These are phyloP conservation scores for Podospora sp. DNA, from an alignment of 495 filamentous ascomycete genomes.

Conservation along the genomic window DNA sequence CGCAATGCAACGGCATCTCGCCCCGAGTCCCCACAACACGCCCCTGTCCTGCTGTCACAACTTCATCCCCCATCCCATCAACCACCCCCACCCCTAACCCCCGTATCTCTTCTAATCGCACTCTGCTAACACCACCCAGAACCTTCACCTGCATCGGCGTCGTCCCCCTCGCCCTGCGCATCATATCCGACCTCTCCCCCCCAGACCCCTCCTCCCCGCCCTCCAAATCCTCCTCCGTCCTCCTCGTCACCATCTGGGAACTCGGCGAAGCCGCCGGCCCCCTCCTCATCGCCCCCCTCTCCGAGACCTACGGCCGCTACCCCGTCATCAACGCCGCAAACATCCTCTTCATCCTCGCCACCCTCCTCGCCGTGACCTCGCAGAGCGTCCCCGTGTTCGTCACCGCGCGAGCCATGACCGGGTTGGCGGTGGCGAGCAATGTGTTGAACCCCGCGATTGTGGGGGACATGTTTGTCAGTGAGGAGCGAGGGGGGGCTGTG, in stretches of 20 bases:
- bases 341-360: slow-evolving; percentile 51
- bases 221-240: slow-evolving; percentile 49
- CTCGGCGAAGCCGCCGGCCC: slow-evolving; percentile 60
- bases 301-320: slow-evolving; percentile 59
- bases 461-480: slow-evolving; percentile 57
- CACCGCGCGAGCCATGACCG: slow-evolving; percentile 51
- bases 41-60: not conserved
- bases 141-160: slow-evolving; percentile 60
- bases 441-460: slow-evolving; percentile 62
- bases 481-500: slow-evolving; percentile 56
- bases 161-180: slow-evolving; percentile 54
- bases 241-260: slow-evolving; percentile 63
- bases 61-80: not conserved
- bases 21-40: not conserved
- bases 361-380: slow-evolving; percentile 47
- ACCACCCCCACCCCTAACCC: not conserved
- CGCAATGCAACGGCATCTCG: not conserved
- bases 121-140: slow-evolving; percentile 34
- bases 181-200: slow-evolving; percentile 50
- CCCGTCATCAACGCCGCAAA: slow-evolving; percentile 57
- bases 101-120: not conserved
- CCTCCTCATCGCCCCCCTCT: slow-evolving; percentile 60
- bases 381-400: slow-evolving; percentile 49
- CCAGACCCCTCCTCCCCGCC: slow-evolving; percentile 27
- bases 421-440: slow-evolving; percentile 55